Percentiles rank a stretch among this genome's conserved stretches.
Conservation (phyloP, 768 basidiomycete genomes). For the Thelephora ganbajun region DNA sequence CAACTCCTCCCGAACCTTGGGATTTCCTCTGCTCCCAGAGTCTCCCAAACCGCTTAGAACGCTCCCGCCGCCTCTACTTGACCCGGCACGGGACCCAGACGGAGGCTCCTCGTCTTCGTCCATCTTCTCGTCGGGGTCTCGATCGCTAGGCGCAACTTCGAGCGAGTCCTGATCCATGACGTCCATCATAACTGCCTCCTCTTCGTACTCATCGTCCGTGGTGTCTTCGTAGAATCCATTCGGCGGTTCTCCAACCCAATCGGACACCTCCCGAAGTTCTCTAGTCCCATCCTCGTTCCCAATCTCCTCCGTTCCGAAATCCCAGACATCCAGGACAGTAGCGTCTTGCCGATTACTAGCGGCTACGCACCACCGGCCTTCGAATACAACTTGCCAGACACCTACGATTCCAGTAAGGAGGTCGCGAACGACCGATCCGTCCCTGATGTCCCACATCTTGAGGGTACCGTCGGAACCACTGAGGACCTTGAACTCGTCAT, state of each 20-base stretch:
- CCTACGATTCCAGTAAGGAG: constrained; percentile 83
- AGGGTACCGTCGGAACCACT: constrained; percentile 92
- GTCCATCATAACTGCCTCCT: constrained; percentile 47
- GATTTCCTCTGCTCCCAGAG: neutral
- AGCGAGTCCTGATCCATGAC: constrained; percentile 59
- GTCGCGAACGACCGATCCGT: constrained; percentile 78
- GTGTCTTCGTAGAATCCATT: constrained; percentile 63
- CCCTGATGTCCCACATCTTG: constrained; percentile 94
- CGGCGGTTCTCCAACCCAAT: constrained; percentile 67
- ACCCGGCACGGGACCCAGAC: constrained; percentile 3
- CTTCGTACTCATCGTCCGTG: constrained; percentile 41
- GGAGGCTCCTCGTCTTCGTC: constrained; percentile 13
- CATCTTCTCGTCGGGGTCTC: constrained; percentile 8
- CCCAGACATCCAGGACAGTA: constrained; percentile 82
- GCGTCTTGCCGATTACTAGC: constrained; percentile 73
- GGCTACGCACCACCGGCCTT: constrained; percentile 88
- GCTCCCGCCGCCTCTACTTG: neutral
- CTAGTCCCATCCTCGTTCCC: constrained; percentile 35
- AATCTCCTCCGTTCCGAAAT: constrained; percentile 54
- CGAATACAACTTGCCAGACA: constrained; percentile 97
- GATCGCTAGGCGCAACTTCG: constrained; percentile 15
- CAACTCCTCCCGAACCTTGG: neutral
- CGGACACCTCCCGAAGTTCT: neutral
- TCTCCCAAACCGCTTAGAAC: too few relatives aligned
- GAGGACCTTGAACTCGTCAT: constrained; percentile 94